These are phyloP conservation scores for Scedosporium boydii DNA, from an alignment of 2,329 filamentous ascomycete genomes.

Conservation along the genomic window DNA sequence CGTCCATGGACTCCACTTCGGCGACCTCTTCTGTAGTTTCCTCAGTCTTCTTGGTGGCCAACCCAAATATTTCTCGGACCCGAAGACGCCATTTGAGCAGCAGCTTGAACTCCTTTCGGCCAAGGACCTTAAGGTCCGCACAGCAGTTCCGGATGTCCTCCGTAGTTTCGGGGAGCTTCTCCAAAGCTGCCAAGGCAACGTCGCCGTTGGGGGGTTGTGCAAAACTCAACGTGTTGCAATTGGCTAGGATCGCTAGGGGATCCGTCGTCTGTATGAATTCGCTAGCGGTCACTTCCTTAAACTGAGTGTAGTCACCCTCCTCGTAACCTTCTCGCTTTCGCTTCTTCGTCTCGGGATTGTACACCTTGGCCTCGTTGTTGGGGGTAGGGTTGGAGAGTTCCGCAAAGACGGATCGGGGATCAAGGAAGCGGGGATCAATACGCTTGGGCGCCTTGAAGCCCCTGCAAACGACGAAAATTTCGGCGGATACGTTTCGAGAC, in stretches of 20 bases:
- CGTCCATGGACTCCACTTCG: slow-evolving; percentile 83
- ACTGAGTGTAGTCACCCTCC: slow-evolving; percentile 87
- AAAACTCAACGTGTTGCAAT: slow-evolving; percentile 76
- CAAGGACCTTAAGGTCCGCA: slow-evolving; percentile 77
- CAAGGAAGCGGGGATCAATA: slow-evolving; percentile 86
- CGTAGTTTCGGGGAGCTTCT: slow-evolving; percentile 80
- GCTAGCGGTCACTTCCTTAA: slow-evolving; percentile 78
- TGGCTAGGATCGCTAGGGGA: slow-evolving; percentile 84
- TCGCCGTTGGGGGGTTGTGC: slow-evolving; percentile 71
- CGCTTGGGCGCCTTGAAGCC: slow-evolving; percentile 93
- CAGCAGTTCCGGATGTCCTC: slow-evolving; percentile 72
- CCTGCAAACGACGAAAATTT: slow-evolving; percentile 96
- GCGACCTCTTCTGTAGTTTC: slow-evolving; percentile 63
- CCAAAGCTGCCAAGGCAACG: slow-evolving; percentile 75
- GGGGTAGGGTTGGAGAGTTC: slow-evolving; percentile 77
- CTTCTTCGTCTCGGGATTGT: slow-evolving; percentile 96
- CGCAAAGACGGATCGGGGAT: slow-evolving; percentile 82
- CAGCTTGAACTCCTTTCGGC: slow-evolving; percentile 87
- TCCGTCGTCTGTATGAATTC: slow-evolving; percentile 92
- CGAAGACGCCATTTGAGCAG: slow-evolving; percentile 83
- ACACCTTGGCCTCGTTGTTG: slow-evolving; percentile 97
- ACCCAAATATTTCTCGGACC: slow-evolving; percentile 83
- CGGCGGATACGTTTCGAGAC: slow-evolving; percentile 89
- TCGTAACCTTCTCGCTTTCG: slow-evolving; percentile 96
- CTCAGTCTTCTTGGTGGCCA: slow-evolving; percentile 62